Evolutionary conservation across 2,329 filamentous ascomycete genomes (phyloP).

Genomic region (Aspergillus puulaauensis): DNA sequence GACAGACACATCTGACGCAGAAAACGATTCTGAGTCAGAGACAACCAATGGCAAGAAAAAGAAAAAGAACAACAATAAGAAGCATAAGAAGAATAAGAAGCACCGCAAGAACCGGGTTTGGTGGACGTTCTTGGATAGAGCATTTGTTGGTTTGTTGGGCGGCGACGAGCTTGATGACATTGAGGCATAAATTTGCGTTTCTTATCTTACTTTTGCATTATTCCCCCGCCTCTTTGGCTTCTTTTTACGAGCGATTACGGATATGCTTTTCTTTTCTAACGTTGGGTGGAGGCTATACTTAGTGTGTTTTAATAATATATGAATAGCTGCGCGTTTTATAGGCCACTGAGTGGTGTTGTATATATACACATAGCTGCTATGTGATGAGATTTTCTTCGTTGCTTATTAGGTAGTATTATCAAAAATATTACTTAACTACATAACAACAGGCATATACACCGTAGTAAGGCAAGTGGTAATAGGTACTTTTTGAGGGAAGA

Average conservation of each 20-base stretch:
- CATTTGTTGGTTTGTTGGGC: slow-evolving; percentile 74
- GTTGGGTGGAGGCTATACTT: neutral
- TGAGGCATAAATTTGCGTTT: slow-evolving; percentile 10
- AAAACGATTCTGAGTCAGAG: neutral
- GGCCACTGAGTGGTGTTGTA: neutral
- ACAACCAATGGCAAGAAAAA: slow-evolving; percentile 24
- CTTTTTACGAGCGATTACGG: neutral
- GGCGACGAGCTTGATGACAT: slow-evolving; percentile 60
- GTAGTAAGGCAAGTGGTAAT: no score
- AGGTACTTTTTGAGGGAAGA: no score
- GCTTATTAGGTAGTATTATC: no score
- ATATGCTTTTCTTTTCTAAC: neutral
- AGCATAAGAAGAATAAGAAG: slow-evolving; percentile 24
- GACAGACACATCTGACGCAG: slow-evolving; percentile 15
- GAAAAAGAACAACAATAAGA: neutral
- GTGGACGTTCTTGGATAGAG: slow-evolving; percentile 73
- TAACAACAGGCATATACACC: no score
- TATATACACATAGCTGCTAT: neutral
- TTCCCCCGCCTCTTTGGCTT: neutral
- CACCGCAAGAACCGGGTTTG: slow-evolving; percentile 63
- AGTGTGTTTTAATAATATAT: neutral
- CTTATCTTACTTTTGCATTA: neutral
- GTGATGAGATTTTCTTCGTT: neutral
- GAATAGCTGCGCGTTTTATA: neutral
- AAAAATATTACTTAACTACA: no score